Percentiles rank a stretch among this genome's conserved stretches.
Evolutionary conservation across 2,329 filamentous ascomycete species (phyloP).

Genomic region (Aspergillus caelatus): DNA sequence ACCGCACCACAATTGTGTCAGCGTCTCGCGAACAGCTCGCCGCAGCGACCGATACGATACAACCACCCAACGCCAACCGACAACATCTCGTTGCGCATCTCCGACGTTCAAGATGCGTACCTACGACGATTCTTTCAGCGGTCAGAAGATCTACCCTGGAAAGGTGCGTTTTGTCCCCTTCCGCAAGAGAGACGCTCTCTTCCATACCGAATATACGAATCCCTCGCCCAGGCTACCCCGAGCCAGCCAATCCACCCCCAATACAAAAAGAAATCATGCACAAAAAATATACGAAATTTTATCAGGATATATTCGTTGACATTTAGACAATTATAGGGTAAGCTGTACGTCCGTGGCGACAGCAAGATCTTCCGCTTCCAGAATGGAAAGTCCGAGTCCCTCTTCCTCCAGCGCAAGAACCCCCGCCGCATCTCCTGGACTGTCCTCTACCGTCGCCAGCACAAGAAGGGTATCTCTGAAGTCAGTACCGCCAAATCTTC

Average conservation of each 20-base stretch:
- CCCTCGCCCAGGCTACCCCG: conserved; percentile 7
- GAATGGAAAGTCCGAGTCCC: conserved; percentile 99
- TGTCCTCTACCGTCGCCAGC: conserved; percentile 94
- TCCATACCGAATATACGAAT: background rate
- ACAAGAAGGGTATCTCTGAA: conserved; percentile 99
- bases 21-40: conserved; percentile 33
- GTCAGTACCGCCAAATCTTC: conserved; percentile 61
- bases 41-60: conserved; percentile 45
- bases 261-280: conserved; percentile 5
- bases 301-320: conserved; percentile 28
- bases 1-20: conserved; percentile 46
- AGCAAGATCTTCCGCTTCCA: conserved; percentile 99
- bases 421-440: conserved; percentile 99
- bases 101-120: conserved; percentile 68
- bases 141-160: conserved; percentile 77
- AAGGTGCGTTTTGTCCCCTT: conserved; percentile 61
- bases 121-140: conserved; percentile 79
- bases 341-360: conserved; percentile 99
- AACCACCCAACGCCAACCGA: conserved; percentile 49
- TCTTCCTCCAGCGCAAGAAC: conserved; percentile 99
- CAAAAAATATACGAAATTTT: background rate
- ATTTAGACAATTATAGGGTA: conserved; percentile 69
- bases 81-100: conserved; percentile 47
- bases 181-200: conserved; percentile 6
- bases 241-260: conserved; percentile 9